These are phyloP conservation scores for Candida jianshihensis DNA, from an alignment of 805 yeast genomes.

Conservation along the genomic window DNA sequence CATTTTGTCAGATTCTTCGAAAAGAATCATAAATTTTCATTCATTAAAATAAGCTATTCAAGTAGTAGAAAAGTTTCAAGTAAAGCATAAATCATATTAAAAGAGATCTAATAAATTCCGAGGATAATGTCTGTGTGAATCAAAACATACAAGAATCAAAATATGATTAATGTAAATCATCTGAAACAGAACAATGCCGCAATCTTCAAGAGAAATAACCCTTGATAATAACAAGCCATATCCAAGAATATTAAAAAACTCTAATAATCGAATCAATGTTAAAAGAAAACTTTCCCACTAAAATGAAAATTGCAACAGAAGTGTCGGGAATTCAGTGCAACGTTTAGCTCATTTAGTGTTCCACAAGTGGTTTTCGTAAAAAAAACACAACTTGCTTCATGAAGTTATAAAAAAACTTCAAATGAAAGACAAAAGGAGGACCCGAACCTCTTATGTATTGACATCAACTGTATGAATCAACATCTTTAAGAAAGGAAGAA, in stretches of 20 bases:
- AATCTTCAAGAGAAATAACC: neutral
- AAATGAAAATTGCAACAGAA: constrained; percentile 45
- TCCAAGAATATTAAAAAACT: neutral
- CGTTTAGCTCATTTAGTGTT: constrained; percentile 8
- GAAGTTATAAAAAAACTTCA: constrained; percentile 2
- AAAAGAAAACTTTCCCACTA: constrained; percentile 3
- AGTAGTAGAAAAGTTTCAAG: neutral
- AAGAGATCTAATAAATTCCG: too few relatives aligned
- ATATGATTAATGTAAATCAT: too few relatives aligned
- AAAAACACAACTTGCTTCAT: constrained; percentile 4
- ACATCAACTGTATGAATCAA: constrained; percentile 1
- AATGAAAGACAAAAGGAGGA: constrained; percentile 37
- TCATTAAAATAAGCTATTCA: constrained; percentile 2
- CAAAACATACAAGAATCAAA: too few relatives aligned
- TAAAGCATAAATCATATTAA: too few relatives aligned
- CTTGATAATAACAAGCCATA: neutral
- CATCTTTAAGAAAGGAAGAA: too few relatives aligned
- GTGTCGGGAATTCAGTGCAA: constrained; percentile 85
- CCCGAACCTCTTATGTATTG: constrained; percentile 55
- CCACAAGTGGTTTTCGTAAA: neutral
- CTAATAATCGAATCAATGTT: neutral
- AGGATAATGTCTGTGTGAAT: too few relatives aligned
- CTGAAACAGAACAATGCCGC: too few relatives aligned
- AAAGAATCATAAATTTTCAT: constrained; percentile 1
- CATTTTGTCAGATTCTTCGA: neutral